Evolutionary conservation across 352 stramenopile genomes (phyloP), one percentile per base, ranked within the genome.

Genomic region (Globisporangium camurandrum): DNA sequence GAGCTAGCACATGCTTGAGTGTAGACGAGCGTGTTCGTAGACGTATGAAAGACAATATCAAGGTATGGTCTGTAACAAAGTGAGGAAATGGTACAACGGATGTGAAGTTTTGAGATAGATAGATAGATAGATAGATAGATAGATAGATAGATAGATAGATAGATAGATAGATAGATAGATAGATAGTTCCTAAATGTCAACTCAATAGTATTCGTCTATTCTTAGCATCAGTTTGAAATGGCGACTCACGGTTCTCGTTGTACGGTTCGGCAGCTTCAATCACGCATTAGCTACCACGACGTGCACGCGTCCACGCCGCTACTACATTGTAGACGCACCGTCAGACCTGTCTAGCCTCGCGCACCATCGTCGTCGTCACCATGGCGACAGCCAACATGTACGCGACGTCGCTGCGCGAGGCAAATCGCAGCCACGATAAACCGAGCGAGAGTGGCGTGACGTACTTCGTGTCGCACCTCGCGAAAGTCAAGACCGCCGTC

Each of bases 401-500:
- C 40, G 61, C 64, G 24, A 59, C 47, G 24, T 77, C 66, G 19
- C 51, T 80, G n/a, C 61, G 69, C 2, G 56, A 37, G 28, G 69
- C 71, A 22, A 62, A 57, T 26, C 45, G 44, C 4, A 12, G 50
- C 1, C 44, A 52, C 16, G 62, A 70, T 24, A 74, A 71, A 34
- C 10, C 53, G 4, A 62, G 64, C 34, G 69, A 79, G 31, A 43
- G 57, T 28, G 69, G 72, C 7, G 65, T 79, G 28, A 60, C 72
- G 50, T 81, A 79, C 55, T 84, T 78, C 53, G 73, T 84, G 19
- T 63, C 73, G 19, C 73, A 84, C 47, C 61, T 84, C 2, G 61
- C 73, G 57, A 84, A 82, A 49, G 73, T 84, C 66, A 84, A 84
- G 51, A 84, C 72, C 22, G 76, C 63, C 41, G 56, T 75, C 62